Evolutionary conservation across 2,329 filamentous ascomycete genomes (phyloP).

Genomic region (Trichophyton verrucosum): DNA sequence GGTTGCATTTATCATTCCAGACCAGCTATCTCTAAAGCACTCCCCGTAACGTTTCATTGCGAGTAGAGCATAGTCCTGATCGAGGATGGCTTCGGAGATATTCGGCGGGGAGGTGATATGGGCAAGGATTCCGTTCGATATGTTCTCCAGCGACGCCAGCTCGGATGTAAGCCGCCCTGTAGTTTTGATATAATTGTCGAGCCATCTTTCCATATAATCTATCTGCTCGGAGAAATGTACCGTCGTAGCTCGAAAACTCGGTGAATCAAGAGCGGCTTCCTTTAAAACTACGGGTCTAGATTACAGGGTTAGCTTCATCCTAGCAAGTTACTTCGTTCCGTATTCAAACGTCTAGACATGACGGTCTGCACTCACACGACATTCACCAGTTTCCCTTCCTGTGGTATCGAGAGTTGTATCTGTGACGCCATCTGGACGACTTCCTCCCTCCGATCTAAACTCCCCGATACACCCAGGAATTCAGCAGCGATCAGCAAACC

Average conservation of each 20-base stretch:
- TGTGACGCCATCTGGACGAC: constrained; percentile 27
- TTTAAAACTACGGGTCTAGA: constrained; percentile 68
- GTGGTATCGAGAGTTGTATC: constrained; percentile 26
- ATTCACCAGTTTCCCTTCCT: constrained; percentile 35
- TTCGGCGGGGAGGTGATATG: constrained; percentile 61
- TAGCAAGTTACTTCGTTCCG: background rate
- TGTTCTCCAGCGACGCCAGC: constrained; percentile 62
- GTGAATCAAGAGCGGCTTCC: constrained; percentile 92
- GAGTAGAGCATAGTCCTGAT: constrained; percentile 87
- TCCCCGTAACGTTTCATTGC: constrained; percentile 78
- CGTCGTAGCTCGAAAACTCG: constrained; percentile 80
- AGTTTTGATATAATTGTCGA: constrained; percentile 57
- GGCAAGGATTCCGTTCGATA: constrained; percentile 63
- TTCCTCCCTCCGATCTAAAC: background rate
- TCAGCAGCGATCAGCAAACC: background rate
- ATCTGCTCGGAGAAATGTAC: constrained; percentile 84
- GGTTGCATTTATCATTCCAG: constrained; percentile 57
- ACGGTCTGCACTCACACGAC: constrained; percentile 28
- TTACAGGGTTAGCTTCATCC: background rate
- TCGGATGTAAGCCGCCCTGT: constrained; percentile 51
- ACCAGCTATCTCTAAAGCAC: constrained; percentile 79
- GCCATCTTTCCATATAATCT: constrained; percentile 84
- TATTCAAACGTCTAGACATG: background rate
- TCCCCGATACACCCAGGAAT: background rate
- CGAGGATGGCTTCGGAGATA: constrained; percentile 71